Evolutionary conservation across 495 filamentous ascomycete genomes (phyloP), one percentile per base, ranked within the genome.

Genomic region (Xylaria flabelliformis): DNA sequence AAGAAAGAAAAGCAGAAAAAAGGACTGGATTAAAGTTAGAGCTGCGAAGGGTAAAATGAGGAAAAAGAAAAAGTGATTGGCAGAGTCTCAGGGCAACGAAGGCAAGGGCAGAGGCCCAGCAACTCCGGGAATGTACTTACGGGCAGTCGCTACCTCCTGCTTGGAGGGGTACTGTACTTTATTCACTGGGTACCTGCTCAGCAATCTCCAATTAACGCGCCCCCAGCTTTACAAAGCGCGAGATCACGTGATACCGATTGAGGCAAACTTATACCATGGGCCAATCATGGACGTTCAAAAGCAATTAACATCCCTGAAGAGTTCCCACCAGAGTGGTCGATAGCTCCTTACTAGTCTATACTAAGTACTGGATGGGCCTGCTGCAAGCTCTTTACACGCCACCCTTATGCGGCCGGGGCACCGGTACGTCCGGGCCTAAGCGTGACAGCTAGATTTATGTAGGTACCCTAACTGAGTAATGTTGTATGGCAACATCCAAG

Each of bases 371-470:
- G 44, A 8, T 39, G 5, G 36, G 21, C 8, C 13, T 8, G 26
- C 48, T 66, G 64, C 64, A 66, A 50, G 42, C 64, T 29, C 64
- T 66, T 66, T 66, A 66, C 42, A 64, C 62, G 62, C 46, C 46
- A 51, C 26, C 26, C 19, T 15, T n/a, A 15, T 24, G 2, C 34
- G 9, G 24, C 44, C 13, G 10, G n/a, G 17, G 58, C 10, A 32
- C 26, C 26, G 53, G 53, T 56, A 56, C 24, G 19, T 29, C 51
- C 51, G 51, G 51, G 24, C 24, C 10, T 56, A 17, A 56, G 7
- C 17, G 17, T 0, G 17, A 39, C 53, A 15, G 51, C 51, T 29
- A 10, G 5, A 53, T 21, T 42, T 42, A 42, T 42, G 26, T 29
- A 29, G 26, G 26, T 29, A 29, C 26, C 26, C 50, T 56, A 29